These are phyloP conservation scores for Apiospora hydei DNA, from an alignment of 2,329 filamentous ascomycete species.

Conservation along the genomic window DNA sequence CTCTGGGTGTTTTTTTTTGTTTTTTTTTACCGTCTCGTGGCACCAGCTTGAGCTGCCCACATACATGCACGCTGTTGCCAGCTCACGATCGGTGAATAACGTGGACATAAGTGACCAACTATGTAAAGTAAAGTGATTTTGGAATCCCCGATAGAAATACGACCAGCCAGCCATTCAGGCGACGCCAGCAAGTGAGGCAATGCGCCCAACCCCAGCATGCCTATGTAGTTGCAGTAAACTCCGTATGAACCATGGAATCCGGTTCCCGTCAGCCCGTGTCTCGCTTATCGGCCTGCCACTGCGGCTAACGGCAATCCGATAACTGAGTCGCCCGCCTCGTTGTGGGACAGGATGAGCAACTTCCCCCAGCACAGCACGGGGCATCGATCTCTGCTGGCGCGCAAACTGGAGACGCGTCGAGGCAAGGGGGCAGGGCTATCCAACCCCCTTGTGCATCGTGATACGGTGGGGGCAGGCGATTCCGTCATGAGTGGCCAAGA, in stretches of 20 bases:
- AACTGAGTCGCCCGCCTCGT: slow-evolving; percentile 1
- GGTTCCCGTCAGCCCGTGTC: no score
- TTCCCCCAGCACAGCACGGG: slow-evolving; percentile 2
- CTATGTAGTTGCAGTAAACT: background rate
- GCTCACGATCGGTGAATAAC: background rate
- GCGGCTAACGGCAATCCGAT: background rate
- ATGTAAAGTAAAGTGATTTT: background rate
- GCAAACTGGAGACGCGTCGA: slow-evolving; percentile 16
- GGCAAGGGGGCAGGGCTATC: slow-evolving; percentile 1
- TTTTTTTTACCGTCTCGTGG: background rate
- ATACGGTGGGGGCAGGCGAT: slow-evolving; percentile 6
- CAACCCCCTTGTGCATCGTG: slow-evolving; percentile 13
- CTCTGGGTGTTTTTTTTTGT: background rate
- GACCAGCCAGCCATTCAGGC: background rate
- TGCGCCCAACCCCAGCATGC: background rate
- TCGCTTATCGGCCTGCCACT: background rate
- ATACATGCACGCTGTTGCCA: background rate
- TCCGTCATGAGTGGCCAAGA: slow-evolving; percentile 12
- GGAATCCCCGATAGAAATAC: background rate
- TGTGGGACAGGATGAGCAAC: background rate
- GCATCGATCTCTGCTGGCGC: background rate
- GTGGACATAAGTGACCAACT: background rate
- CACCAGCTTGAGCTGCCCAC: background rate
- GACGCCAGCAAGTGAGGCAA: background rate
- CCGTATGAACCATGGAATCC: background rate